Evolutionary conservation across 176 grass and related monocot genomes (phyloP).

Genomic region (Cocos nucifera): DNA sequence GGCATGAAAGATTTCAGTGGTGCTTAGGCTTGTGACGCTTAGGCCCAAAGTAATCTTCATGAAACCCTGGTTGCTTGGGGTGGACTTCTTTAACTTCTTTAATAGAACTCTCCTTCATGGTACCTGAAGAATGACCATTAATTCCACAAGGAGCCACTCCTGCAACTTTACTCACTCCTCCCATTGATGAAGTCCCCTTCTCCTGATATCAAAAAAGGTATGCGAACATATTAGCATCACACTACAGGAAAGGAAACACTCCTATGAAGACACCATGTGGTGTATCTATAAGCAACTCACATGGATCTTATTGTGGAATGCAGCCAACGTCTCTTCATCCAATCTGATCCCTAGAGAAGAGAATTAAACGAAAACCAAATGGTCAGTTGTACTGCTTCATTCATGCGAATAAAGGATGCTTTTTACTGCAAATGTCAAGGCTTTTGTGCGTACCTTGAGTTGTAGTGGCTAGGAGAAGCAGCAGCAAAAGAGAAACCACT

Average conservation of each 20-base stretch:
- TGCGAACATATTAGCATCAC: not conserved
- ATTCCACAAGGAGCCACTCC: too few species aligned
- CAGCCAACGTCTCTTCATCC: conserved; percentile 26
- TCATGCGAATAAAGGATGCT: too few species aligned
- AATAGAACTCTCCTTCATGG: conserved; percentile 23
- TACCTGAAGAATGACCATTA: conserved; percentile 40
- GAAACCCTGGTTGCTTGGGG: conserved; percentile 34
- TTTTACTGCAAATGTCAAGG: too few species aligned
- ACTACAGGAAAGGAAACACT: too few species aligned
- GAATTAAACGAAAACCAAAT: too few species aligned
- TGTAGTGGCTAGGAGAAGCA: conserved; percentile 37
- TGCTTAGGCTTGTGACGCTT: conserved; percentile 43
- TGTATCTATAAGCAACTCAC: not conserved
- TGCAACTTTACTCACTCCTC: not conserved
- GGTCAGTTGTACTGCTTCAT: too few species aligned
- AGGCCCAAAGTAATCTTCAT: conserved; percentile 58
- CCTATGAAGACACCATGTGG: too few species aligned
- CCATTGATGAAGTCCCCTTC: not conserved
- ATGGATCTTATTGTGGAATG: conserved; percentile 29
- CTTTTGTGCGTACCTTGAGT: conserved; percentile 39
- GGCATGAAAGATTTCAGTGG: conserved; percentile 27
- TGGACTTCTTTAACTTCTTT: conserved; percentile 27
- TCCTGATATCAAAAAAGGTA: not conserved
- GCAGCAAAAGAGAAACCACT: conserved; percentile 32
- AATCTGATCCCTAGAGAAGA: conserved; percentile 48